Conservation (phyloP, 768 basidiomycete genomes). For the Dentipellis fragilis region DNA sequence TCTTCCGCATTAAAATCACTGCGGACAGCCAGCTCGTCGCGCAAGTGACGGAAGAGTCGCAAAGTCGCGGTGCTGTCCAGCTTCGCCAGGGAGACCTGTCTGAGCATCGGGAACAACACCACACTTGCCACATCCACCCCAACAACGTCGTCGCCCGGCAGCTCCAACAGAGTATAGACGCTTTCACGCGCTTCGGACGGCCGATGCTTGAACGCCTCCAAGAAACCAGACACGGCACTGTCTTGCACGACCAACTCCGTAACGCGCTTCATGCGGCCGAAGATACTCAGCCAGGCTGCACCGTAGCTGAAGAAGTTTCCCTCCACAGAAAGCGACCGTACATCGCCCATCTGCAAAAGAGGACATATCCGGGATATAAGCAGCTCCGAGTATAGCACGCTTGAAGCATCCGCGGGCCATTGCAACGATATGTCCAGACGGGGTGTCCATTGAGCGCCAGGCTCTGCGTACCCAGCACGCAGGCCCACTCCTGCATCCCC, state of each 20-base stretch:
- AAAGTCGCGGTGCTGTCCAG: neutral
- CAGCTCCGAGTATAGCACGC: neutral
- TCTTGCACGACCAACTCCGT: neutral
- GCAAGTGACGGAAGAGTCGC: neutral
- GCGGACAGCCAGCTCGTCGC: neutral
- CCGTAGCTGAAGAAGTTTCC: neutral
- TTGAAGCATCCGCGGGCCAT: neutral
- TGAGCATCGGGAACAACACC: neutral
- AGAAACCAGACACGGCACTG: neutral
- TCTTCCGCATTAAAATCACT: neutral
- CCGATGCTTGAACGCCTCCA: neutral
- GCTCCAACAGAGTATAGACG: no score
- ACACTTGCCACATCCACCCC: neutral
- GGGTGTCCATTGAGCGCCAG: neutral
- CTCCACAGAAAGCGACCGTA: neutral
- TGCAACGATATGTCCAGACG: neutral
- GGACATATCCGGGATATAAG: neutral
- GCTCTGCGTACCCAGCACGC: neutral
- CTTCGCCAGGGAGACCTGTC: neutral
- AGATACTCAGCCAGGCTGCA: neutral
- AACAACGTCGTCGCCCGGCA: no score
- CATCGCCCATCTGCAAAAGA: neutral
- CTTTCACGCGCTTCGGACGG: no score
- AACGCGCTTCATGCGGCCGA: neutral
- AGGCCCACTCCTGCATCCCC: neutral